These are phyloP conservation scores for Claviceps capensis DNA, from an alignment of 2,329 filamentous ascomycete genomes.

Conservation along the genomic window DNA sequence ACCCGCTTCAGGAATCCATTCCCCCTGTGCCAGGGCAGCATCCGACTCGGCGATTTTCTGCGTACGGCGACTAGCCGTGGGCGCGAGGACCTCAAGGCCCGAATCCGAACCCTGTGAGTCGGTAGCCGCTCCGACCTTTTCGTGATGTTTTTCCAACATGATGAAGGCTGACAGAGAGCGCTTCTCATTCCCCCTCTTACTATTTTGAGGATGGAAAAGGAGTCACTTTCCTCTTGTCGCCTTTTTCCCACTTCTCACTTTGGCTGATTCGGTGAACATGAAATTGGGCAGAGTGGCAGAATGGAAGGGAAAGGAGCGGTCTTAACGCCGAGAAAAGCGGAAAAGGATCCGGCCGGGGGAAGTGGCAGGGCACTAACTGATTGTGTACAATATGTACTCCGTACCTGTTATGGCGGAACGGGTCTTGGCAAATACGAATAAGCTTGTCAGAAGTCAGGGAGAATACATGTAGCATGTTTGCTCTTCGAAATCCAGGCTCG, in stretches of 20 bases:
- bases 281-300: background rate
- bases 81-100: conserved; percentile 1
- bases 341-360: background rate
- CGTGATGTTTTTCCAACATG: background rate
- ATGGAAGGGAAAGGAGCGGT: background rate
- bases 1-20: conserved; percentile 4
- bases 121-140: background rate
- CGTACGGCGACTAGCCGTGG: conserved; percentile 2
- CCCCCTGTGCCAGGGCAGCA: conserved; percentile 4
- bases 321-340: background rate
- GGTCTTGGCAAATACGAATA: too few species aligned
- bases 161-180: background rate
- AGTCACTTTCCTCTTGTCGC: background rate
- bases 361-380: too few species aligned
- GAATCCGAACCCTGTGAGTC: conserved; percentile 1
- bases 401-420: background rate
- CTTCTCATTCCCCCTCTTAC: background rate
- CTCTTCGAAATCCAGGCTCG: too few species aligned
- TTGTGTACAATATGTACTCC: too few species aligned
- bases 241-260: background rate
- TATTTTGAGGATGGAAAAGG: background rate
- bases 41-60: conserved; percentile 4
- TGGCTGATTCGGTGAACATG: too few species aligned
- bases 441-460: too few species aligned
- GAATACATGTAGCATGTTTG: too few species aligned